Evolutionary conservation across 2,329 filamentous ascomycete genomes (phyloP), one percentile per base, ranked within the genome.

Genomic region (Ceratocystiopsis minuta): DNA sequence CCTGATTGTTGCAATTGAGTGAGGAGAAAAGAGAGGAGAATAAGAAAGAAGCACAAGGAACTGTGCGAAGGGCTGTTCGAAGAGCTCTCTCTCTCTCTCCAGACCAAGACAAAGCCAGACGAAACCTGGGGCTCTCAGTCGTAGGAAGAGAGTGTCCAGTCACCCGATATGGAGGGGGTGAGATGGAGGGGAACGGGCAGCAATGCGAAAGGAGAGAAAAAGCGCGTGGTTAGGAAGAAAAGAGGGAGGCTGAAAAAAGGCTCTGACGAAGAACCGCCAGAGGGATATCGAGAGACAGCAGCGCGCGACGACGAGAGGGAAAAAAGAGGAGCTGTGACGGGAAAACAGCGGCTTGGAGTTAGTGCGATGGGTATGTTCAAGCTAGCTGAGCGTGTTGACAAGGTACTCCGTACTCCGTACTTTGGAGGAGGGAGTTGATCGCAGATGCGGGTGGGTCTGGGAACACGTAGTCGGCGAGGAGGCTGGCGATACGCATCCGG

Each of bases 381-480:
- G 43, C 43, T 37, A 37, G 39, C 38, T 38, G 38, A 32, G 20
- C 16, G 20, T 12, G 7, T 10, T 28, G 24, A 28, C 24, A 28
- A 28, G 24, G 24, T 28, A 28, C 24, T 28, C 20, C 20, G 20
- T 28, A 28, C 24, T 28, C n/a, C n/a, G n/a, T 28, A 20, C 20
- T 28, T 28, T 32, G 20, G 37, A 7, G 39, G 42, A 42, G 34
- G n/a, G n/a, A n/a, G 37, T 36, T 38, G 41, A 46, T 43, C 37
- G 40, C 28, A 46, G 45, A 43, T 39, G 45, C 33, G 24, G 40
- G 45, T 46, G 42, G 42, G 43, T 45, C 42, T 16, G 24, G 35
- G 17, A 18, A 24, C 16, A 16, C n/a, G 33, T 34, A 28, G 5
- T 28, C 24, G 24, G 17, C 7, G 34, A n/a, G 7, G 32, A 40